These are phyloP conservation scores for Fraxinus nigra DNA, from an alignment of 305 asterid species.

Conservation along the genomic window DNA sequence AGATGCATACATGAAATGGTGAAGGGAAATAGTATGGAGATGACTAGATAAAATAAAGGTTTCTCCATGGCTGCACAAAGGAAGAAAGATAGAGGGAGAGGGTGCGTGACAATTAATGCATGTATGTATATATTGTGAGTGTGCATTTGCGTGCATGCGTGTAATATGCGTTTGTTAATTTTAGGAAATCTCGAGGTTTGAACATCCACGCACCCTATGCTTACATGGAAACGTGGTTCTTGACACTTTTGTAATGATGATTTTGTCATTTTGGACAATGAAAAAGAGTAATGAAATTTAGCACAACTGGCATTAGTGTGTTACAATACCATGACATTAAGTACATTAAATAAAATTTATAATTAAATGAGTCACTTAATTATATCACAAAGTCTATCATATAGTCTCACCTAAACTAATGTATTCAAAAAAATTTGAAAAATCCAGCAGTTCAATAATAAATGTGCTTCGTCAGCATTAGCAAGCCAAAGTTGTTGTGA, in stretches of 20 bases:
- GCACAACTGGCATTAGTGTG: too few species aligned
- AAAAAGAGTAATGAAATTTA: background rate
- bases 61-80: slow-evolving; percentile 28
- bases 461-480: background rate
- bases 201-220: background rate
- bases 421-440: background rate
- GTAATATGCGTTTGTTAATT: background rate
- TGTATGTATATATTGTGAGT: background rate
- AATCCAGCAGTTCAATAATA: background rate
- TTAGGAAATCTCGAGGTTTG: background rate
- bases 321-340: background rate
- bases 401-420: background rate
- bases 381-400: too few species aligned
- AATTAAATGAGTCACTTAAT: too few species aligned
- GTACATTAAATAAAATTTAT: too few species aligned
- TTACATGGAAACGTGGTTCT: background rate
- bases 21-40: slow-evolving; percentile 32
- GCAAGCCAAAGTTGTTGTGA: background rate
- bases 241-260: background rate
- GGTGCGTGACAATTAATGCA: background rate
- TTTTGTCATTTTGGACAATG: background rate
- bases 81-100: background rate
- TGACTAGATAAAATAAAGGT: slow-evolving; percentile 22
- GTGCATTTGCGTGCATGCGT: background rate
- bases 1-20: slow-evolving; percentile 37